Base-by-base conservation (phyloP, 2,329 filamentous ascomycete species). In the Alternaria sp. region DNA sequence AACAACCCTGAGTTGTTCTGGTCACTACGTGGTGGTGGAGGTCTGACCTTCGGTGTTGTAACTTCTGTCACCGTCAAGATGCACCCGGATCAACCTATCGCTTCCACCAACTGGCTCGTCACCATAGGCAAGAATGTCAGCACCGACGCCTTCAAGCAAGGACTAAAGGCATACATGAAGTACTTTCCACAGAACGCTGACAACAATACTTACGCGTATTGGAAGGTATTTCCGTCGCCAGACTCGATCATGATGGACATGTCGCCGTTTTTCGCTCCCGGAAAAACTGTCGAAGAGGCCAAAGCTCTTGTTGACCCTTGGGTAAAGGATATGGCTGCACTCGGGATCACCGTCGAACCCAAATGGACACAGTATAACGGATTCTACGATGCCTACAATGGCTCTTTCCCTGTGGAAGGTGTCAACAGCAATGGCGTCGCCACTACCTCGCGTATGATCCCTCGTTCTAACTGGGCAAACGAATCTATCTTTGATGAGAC, bases 1-100 rank as follows among this genome's bases (percentile, higher is more conserved):
- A 69, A 56, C 40, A 68, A 68, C 28, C 32, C 36, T 14, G 46
- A 50, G 32, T 20, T 50, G 9, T 50, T 50, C 46, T 50, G 46
- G 46, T 38, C 46, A 27, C 2, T 50, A n/a, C 46, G 46, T 36
- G 46, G 46, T 38, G 46, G 46, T 9, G 46, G 46, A 5, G 46
- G 46, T 27, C 32, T 50, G 46, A 50, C 46, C 20, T 50, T 50
- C 14, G 46, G 46, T 38, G 46, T 25, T 25, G 46, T 50, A n/a
- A 50, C 46, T 36, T 50, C 46, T 0, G 46, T 50, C 30, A 50
- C 46, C 20, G 46, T 50, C 46, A 50, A 50, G 30, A 36, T 50
- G 22, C 46, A 50, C 34, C 46, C 32, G 9, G 46, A 50, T n/a
- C 46, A 50, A 50, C 46, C 20, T 36, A 12, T 50, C 20, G 46